These are phyloP conservation scores for Malassezia vespertilionis DNA, from an alignment of 1,284 basidiomycete genomes.

Conservation along the genomic window DNA sequence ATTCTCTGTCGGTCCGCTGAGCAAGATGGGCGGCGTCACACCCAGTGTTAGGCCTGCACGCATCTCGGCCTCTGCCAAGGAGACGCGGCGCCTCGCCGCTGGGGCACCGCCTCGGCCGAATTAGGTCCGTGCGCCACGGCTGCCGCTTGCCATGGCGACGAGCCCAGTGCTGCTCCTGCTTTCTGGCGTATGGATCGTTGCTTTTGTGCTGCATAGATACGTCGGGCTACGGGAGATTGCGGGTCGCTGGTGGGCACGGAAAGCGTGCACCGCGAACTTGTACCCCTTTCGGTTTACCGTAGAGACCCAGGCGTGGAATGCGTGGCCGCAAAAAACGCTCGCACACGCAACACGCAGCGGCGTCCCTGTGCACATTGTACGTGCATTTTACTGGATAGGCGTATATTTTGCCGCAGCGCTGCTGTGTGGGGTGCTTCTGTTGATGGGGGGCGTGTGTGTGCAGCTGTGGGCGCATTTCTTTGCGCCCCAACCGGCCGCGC, in stretches of 20 bases:
- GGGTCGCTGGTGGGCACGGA: no score
- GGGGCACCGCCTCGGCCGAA: constrained; percentile 13
- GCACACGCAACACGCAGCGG: no score
- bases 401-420: no score
- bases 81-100: not conserved
- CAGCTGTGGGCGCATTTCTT: no score
- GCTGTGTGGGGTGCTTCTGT: not conserved
- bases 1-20: constrained; percentile 37
- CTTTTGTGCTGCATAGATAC: not conserved
- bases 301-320: constrained; percentile 1
- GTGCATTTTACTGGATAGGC: no score
- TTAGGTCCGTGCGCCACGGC: constrained; percentile 5
- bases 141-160: not conserved
- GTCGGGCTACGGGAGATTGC: no score
- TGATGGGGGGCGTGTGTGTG: not conserved
- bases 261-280: no score
- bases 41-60: no score
- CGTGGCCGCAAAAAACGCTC: not conserved
- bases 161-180: not conserved
- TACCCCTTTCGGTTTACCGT: no score
- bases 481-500: no score
- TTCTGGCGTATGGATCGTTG: not conserved
- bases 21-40: constrained; percentile 76
- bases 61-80: no score
- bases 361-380: no score